Percentiles rank a stretch among this genome's conserved stretches.
phyloP scores from a whole-genome alignment of 2,329 filamentous ascomycete species.

The Dothistroma septosporum region DNA sequence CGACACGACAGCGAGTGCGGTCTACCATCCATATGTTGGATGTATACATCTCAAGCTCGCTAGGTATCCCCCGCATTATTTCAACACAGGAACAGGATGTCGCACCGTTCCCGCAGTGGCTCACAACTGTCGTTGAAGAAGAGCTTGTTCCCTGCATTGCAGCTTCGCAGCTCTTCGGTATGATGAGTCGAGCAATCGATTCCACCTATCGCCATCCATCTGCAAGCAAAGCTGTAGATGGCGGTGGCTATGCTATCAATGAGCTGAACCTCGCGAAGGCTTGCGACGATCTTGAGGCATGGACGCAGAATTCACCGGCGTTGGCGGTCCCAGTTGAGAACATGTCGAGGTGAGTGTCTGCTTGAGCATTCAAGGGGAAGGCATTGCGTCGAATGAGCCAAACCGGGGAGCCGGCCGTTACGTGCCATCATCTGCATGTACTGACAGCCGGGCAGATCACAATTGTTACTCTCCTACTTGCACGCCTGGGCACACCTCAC shows the following conservation, averaged over 20 bases:
- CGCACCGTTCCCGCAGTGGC: conserved; percentile 8
- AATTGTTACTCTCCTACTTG: conserved; percentile 16
- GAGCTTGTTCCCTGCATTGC: conserved; percentile 13
- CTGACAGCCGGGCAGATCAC: conserved; percentile 13
- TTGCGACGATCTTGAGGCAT: conserved; percentile 13
- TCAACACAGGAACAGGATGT: background rate
- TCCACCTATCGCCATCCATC: conserved; percentile 2
- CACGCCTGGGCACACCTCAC: conserved; percentile 17
- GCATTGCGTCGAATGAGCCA: background rate
- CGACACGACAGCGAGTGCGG: conserved; percentile 19
- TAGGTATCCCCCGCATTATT: conserved; percentile 14
- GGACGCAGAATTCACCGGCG: conserved; percentile 10
- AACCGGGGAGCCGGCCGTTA: background rate
- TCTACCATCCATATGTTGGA: conserved; percentile 16
- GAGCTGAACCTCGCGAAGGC: conserved; percentile 6
- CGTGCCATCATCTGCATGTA: background rate
- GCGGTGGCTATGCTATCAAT: conserved; percentile 4
- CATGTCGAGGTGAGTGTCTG: conserved; percentile 15
- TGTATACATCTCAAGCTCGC: conserved; percentile 9
- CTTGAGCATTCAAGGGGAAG: background rate
- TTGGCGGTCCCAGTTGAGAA: conserved; percentile 11
- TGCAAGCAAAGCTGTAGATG: conserved; percentile 1
- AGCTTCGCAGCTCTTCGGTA: conserved; percentile 15
- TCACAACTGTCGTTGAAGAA: conserved; percentile 6
- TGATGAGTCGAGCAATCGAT: conserved; percentile 9